Conservation (phyloP, 352 stramenopile genomes). For the Globisporangium yorkense region DNA sequence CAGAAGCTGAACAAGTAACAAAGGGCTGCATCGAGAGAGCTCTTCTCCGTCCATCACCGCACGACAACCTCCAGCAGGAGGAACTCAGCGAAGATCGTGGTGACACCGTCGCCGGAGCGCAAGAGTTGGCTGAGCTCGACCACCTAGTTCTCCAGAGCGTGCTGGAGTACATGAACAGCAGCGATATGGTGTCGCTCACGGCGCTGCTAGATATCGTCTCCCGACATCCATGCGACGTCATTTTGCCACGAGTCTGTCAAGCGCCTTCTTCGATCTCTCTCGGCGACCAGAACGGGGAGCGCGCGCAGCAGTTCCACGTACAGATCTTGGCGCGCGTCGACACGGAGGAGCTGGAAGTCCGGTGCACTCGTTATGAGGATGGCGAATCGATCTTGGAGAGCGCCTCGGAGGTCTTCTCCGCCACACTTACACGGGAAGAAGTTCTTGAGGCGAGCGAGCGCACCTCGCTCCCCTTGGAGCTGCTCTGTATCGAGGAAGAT, state of each 20-base stretch:
- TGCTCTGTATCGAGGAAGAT: constrained; percentile 8
- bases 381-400: too few relatives aligned
- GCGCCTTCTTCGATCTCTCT: too few relatives aligned
- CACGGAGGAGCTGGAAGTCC: neutral
- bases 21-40: neutral
- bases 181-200: neutral
- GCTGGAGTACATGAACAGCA: constrained; percentile 4
- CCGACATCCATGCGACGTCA: neutral
- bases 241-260: neutral
- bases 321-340: constrained; percentile 2
- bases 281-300: neutral
- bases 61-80: neutral
- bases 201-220: neutral
- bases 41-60: neutral
- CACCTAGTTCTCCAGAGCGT: constrained; percentile 1
- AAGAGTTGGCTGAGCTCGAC: neutral
- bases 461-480: neutral
- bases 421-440: neutral
- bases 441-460: neutral
- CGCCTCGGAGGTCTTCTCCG: neutral
- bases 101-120: too few relatives aligned
- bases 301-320: neutral
- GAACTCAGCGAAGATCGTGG: neutral
- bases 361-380: neutral
- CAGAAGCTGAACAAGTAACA: neutral